These are phyloP conservation scores for Fusarium sp. DNA, from an alignment of 2,329 filamentous ascomycete genomes.

Conservation along the genomic window DNA sequence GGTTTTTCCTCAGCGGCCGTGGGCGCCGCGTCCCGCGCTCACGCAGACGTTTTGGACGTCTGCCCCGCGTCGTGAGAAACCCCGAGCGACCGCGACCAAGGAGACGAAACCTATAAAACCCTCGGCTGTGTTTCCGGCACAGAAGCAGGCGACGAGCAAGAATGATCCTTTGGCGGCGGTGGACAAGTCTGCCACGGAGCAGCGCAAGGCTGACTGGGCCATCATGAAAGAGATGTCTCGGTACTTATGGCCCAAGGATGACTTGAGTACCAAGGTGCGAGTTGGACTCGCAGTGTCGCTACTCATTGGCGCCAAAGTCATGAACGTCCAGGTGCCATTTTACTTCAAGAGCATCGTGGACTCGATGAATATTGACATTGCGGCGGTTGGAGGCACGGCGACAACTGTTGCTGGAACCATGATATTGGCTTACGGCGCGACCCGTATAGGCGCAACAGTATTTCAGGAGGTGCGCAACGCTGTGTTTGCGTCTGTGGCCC, in stretches of 20 bases:
- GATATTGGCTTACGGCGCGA: conserved; percentile 90
- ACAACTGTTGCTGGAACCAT: conserved; percentile 89
- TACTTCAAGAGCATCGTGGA: conserved; percentile 99
- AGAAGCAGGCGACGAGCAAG: conserved; percentile 34
- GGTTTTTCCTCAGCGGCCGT: conserved; percentile 42
- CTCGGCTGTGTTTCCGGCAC: conserved; percentile 28
- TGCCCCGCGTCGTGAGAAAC: conserved; percentile 42
- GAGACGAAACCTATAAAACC: conserved; percentile 37
- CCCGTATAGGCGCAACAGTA: conserved; percentile 84
- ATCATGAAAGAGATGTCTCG: conserved; percentile 98
- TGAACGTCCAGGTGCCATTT: conserved; percentile 98
- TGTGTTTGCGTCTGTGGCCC: conserved; percentile 94
- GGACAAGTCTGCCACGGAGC: conserved; percentile 74
- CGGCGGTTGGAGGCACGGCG: conserved; percentile 84
- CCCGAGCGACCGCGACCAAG: conserved; percentile 30
- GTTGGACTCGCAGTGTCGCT: conserved; percentile 85
- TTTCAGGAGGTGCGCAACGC: conserved; percentile 96
- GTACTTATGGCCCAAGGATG: conserved; percentile 95
- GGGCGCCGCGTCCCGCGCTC: conserved; percentile 42
- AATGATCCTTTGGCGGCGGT: conserved; percentile 47
- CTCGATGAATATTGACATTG: conserved; percentile 94
- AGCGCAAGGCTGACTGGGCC: conserved; percentile 96
- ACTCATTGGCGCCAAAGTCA: conserved; percentile 86
- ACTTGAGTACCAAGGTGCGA: conserved; percentile 73
- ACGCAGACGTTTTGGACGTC: conserved; percentile 47